phyloP scores from a whole-genome alignment of 306 rosid genomes.

The Nissolia schottii region DNA sequence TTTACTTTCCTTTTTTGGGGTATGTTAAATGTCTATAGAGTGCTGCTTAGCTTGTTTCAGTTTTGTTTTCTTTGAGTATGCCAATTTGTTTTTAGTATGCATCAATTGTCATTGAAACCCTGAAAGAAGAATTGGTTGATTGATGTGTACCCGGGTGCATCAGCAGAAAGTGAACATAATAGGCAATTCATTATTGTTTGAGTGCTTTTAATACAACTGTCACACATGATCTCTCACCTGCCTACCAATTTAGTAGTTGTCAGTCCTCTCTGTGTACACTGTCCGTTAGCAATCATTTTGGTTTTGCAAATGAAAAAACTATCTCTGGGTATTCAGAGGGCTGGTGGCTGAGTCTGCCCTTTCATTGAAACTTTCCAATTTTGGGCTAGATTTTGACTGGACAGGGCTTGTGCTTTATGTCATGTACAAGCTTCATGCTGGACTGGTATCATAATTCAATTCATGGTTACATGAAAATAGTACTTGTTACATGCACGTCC shows the following conservation, averaged over 20 bases:
- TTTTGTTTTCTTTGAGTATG: neutral
- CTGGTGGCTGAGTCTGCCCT: neutral
- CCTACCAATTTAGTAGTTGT: neutral
- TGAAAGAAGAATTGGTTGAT: slow-evolving; percentile 4
- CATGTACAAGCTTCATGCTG: neutral
- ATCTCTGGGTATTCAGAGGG: neutral
- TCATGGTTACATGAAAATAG: neutral
- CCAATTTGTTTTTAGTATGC: neutral
- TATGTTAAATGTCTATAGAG: neutral
- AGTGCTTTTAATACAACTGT: neutral
- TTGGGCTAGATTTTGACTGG: neutral
- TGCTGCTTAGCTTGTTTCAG: slow-evolving; percentile 4
- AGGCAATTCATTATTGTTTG: slow-evolving; percentile 8
- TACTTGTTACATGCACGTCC: neutral
- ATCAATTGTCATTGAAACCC: neutral
- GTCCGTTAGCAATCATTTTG: neutral
- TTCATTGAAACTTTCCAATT: neutral
- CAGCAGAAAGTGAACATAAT: neutral
- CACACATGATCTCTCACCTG: neutral
- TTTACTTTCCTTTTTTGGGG: neutral
- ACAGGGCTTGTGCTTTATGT: neutral
- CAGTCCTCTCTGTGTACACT: neutral
- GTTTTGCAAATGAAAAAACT: neutral
- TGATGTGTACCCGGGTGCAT: neutral
- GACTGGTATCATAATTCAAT: neutral